Base-by-base conservation (phyloP, 1,284 basidiomycete species). In the Ustilago esculenta region DNA sequence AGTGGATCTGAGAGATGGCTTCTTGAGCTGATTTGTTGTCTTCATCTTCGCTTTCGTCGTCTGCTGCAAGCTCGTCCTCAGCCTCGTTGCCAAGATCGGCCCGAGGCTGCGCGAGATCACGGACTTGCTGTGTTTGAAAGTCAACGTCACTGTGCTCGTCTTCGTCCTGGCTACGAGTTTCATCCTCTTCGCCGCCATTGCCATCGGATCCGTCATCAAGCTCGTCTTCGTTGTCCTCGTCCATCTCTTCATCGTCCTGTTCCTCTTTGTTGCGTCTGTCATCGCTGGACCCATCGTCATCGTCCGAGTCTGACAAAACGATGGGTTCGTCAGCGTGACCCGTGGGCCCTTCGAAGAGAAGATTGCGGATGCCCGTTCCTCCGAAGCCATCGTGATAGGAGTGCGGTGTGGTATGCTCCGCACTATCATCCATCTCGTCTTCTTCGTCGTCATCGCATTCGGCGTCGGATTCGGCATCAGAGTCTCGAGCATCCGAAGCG, bases 301-400 rank as follows among this genome's bases (percentile, higher is more conserved):
- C 53, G 20, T 67, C 67, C 27, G 67, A 70, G 49, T 70, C 67
- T 2, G 60, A 70, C 8, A 70, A 49, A 4, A 70, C 67, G 36
- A 70, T 70, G 15, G 67, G 67, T 23, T 70, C 60, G 18, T 60
- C 60, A 7, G 59, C 67, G 36, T 64, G 56, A 25, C 56, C 67
- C 10, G 45, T n/a, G 17, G 60, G 52, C 11, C 56, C 60, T 24
- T 70, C 60, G 14, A 50, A 53, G 15, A 53, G 42, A 5, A 59
- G 51, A 42, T 65, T 43, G 23, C 45, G 60, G 8, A 49, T 55
- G 30, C 29, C 33, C 6, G 37, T 51, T 5, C 47, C 48, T 24
- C 43, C 40, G n/a, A 30, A 51, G 9, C 36, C 49, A 12, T 51
- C 59, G 12, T 50, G 24, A 17, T 56, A 61, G 24, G 14, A 44